A percentile compares a stretch with the other conserved stretches of the same genome.
Evolutionary conservation across 2,329 filamentous ascomycete species (phyloP).

Genomic region (Colletotrichum paranaense): DNA sequence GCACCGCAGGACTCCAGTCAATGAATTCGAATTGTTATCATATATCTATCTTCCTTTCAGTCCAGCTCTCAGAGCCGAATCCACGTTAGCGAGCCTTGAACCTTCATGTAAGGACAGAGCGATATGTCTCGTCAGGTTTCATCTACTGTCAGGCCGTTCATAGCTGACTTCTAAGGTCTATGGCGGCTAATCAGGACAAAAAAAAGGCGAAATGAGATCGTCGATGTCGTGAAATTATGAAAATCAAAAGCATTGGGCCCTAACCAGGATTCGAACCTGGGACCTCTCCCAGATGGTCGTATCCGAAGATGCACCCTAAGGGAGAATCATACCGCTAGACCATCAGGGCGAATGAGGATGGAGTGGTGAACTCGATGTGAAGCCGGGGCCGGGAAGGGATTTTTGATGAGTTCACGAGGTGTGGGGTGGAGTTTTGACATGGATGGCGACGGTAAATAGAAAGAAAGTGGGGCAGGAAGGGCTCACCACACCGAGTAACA

Average conservation of each 20-base stretch:
- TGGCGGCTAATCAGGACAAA: no score
- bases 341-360: slow-evolving; percentile 9
- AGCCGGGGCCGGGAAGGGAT: neutral
- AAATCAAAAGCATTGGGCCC: slow-evolving; percentile 1
- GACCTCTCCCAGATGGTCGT: slow-evolving; percentile 19
- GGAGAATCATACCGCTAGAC: slow-evolving; percentile 27
- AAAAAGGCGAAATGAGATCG: no score
- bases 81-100: no score
- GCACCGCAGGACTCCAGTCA: no score
- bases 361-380: neutral
- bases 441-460: neutral
- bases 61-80: no score
- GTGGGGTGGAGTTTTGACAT: neutral
- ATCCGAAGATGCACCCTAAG: slow-evolving; percentile 15
- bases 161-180: no score
- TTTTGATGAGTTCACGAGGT: neutral
- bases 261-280: slow-evolving; percentile 33
- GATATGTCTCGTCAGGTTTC: no score
- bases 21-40: no score
- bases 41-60: no score
- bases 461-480: neutral
- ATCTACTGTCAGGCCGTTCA: no score
- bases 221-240: no score
- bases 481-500: neutral
- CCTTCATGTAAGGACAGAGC: no score